Base-by-base conservation (phyloP, 345 rosid species). In the Syzygium grande region DNA sequence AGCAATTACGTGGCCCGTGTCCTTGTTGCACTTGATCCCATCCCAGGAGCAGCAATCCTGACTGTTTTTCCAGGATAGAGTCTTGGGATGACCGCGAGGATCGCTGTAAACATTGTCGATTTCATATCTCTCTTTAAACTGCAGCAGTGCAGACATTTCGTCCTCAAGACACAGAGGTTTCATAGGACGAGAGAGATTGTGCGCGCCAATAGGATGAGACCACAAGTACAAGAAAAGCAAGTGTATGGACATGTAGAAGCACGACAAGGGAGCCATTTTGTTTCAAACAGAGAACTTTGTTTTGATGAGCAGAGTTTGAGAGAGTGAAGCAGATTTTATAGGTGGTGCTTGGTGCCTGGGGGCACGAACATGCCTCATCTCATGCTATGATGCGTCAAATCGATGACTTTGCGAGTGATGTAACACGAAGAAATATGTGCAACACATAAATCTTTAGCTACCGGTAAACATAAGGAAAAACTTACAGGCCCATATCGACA, bases 11-110 rank as follows among this genome's bases (percentile, higher is more conserved):
- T 46, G 77, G n/a, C 89, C 89, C 0, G 80, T 73, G 3, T 2
- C 23, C 54, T 68, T 0, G 1, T 88, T 61, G 19, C 89, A 88
- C 49, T 16, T 38, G 5, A 88, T 87, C 15, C 89, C 87, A 53
- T 12, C 85, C 85, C 85, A 88, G 1, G 54, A 84, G 68, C 85
- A 80, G 23, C 88, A 87, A 51, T 87, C 84, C 34, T 1, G 29
- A 38, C 56, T 43, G 0, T 51, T 19, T 25, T 53, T 52, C 87
- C 87, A 88, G 1, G 51, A 85, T 17, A 41, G 56, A 25, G 85
- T 53, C 84, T 84, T 84, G 84, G 89, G 86, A 68, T 87, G 52
- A 16, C 46, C 56, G 30, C 38, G 49, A 85, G 30, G 68, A 63
- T 1, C 9, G 16, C 10, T 27, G 0, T 7, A 27, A 46, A 22